Conservation (phyloP, 257 asterid genomes). For the Fraxinus cuspidata region DNA sequence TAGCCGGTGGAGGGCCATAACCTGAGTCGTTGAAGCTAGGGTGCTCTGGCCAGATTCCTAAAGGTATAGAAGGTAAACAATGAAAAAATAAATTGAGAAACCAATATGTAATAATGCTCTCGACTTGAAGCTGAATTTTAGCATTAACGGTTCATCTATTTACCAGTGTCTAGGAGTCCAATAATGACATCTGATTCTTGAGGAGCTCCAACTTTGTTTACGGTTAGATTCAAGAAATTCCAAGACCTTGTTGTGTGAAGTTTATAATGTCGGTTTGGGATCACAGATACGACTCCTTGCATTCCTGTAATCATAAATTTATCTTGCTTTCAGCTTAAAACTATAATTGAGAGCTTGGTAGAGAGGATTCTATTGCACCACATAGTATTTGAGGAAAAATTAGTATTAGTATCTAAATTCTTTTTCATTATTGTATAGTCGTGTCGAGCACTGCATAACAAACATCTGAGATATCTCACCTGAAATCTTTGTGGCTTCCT, state of each 20-base stretch:
- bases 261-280: constrained; percentile 26
- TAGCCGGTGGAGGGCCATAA: constrained; percentile 53
- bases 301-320: constrained; percentile 31
- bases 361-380: not conserved
- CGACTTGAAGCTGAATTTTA: not conserved
- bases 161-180: constrained; percentile 44
- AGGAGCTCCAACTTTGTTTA: constrained; percentile 23
- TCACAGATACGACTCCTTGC: constrained; percentile 50
- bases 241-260: constrained; percentile 49
- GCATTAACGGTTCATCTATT: not conserved
- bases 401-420: not conserved
- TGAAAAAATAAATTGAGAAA: not conserved
- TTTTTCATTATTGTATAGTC: not conserved
- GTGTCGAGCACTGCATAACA: not conserved
- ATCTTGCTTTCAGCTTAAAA: not conserved
- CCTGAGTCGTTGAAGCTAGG: constrained; percentile 56
- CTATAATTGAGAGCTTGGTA: not conserved
- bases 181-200: constrained; percentile 38
- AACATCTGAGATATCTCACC: constrained; percentile 20
- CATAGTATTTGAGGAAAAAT: not conserved
- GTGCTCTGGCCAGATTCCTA: constrained; percentile 70
- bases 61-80: not conserved
- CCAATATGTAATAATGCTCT: not conserved
- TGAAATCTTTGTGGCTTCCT: constrained; percentile 40
- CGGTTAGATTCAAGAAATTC: constrained; percentile 36